These are phyloP conservation scores for Malassezia japonica DNA, from an alignment of 1,284 basidiomycete species.

Conservation along the genomic window DNA sequence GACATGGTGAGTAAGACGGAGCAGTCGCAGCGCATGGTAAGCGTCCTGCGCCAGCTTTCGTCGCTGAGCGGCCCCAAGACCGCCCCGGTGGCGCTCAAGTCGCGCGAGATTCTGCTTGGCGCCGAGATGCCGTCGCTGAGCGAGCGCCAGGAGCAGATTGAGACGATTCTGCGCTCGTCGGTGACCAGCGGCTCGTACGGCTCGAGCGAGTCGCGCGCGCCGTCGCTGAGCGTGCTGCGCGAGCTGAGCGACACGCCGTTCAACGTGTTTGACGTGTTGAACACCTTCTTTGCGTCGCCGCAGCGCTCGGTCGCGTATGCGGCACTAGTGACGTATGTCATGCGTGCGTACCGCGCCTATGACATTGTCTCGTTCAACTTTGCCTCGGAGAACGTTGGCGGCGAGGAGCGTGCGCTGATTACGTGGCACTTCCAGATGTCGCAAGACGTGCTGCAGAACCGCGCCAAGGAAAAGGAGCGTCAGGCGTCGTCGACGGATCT, in stretches of 20 bases:
- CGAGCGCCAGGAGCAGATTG: constrained; percentile 87
- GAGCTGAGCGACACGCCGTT: constrained; percentile 93
- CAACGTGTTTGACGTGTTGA: constrained; percentile 93
- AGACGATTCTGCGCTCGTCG: constrained; percentile 77
- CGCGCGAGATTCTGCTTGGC: constrained; percentile 89
- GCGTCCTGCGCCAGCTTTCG: constrained; percentile 54
- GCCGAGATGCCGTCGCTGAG: constrained; percentile 94
- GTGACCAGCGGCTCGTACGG: constrained; percentile 71
- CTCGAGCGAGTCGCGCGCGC: constrained; percentile 59
- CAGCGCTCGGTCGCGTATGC: constrained; percentile 66
- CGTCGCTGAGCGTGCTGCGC: constrained; percentile 73
- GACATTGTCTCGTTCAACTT: constrained; percentile 83
- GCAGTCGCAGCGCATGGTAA: constrained; percentile 30
- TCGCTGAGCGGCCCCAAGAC: constrained; percentile 57
- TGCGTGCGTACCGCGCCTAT: constrained; percentile 92
- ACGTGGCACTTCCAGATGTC: constrained; percentile 50
- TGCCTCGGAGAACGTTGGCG: constrained; percentile 59
- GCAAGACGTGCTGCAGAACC: constrained; percentile 50
- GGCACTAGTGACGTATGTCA: constrained; percentile 88
- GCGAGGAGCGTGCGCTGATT: constrained; percentile 50
- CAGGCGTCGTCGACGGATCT: constrained; percentile 44
- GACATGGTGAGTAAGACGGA: constrained; percentile 27
- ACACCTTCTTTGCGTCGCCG: constrained; percentile 79
- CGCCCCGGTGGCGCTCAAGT: constrained; percentile 64
- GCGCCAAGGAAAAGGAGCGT: constrained; percentile 52